These are phyloP conservation scores for Lactifluus volemus DNA, from an alignment of 768 basidiomycete genomes.

Conservation along the genomic window DNA sequence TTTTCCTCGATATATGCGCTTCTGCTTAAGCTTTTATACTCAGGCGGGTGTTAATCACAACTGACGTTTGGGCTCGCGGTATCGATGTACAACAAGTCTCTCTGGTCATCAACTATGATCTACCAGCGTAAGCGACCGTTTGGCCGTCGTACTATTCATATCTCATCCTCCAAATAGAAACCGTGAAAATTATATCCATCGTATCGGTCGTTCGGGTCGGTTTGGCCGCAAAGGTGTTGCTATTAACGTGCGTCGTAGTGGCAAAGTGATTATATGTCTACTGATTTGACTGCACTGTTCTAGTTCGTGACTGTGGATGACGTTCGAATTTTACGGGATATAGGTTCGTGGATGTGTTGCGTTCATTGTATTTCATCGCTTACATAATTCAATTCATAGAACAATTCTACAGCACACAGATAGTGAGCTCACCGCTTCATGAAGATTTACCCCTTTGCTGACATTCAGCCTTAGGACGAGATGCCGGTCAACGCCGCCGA, in stretches of 20 bases:
- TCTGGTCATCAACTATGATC: constrained; percentile 93
- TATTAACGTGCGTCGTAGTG: constrained; percentile 68
- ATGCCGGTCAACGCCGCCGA: constrained; percentile 99
- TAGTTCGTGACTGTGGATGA: constrained; percentile 94
- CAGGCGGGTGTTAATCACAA: constrained; percentile 90
- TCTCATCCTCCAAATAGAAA: constrained; percentile 40
- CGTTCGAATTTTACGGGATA: constrained; percentile 93
- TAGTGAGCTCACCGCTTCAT: constrained; percentile 40
- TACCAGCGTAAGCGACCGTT: constrained; percentile 65
- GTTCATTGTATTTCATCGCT: not conserved
- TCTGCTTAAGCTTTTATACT: not conserved
- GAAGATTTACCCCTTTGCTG: constrained; percentile 17
- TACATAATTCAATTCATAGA: constrained; percentile 36
- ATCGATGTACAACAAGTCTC: constrained; percentile 99
- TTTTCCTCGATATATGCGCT: constrained; percentile 6
- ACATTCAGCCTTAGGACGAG: constrained; percentile 60
- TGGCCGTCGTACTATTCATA: constrained; percentile 6
- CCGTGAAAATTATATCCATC: constrained; percentile 99
- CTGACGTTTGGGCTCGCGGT: constrained; percentile 95
- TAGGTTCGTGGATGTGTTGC: constrained; percentile 47
- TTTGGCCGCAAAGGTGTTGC: constrained; percentile 99
- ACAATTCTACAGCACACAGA: constrained; percentile 95
- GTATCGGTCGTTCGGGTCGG: constrained; percentile 97
- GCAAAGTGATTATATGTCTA: not conserved
- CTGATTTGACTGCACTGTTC: not conserved